These are phyloP conservation scores for Shiraia bambusicola DNA, from an alignment of 2,329 filamentous ascomycete species.

Conservation along the genomic window DNA sequence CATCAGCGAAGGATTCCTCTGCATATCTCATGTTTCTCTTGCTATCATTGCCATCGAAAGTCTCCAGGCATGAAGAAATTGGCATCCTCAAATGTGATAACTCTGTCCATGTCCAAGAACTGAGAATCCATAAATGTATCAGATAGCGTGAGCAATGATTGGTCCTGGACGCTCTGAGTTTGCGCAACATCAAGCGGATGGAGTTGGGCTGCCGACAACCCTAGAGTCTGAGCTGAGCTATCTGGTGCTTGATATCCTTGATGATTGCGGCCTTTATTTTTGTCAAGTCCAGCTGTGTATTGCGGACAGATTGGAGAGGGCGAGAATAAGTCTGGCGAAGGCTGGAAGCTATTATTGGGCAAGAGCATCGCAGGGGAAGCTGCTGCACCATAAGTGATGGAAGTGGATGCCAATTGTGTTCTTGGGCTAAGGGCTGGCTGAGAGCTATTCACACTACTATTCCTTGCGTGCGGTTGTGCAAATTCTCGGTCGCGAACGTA, in stretches of 20 bases:
- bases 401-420: slow-evolving; percentile 7
- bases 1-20: too few relatives aligned
- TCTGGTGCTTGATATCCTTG: too few relatives aligned
- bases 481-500: slow-evolving; percentile 6
- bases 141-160: slow-evolving; percentile 31
- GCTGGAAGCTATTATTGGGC: not conserved
- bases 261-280: too few relatives aligned
- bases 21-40: too few relatives aligned
- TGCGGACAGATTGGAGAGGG: not conserved
- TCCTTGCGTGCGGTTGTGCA: slow-evolving; percentile 5
- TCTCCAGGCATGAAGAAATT: slow-evolving; percentile 32
- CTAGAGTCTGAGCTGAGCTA: not conserved
- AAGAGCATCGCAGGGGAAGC: slow-evolving; percentile 4
- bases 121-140: slow-evolving; percentile 39
- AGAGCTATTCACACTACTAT: slow-evolving; percentile 18
- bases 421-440: slow-evolving; percentile 17
- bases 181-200: slow-evolving; percentile 1
- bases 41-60: too few relatives aligned
- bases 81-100: slow-evolving; percentile 40
- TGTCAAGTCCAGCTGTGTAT: too few relatives aligned
- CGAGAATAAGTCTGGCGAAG: slow-evolving; percentile 3
- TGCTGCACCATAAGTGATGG: slow-evolving; percentile 1
- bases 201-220: slow-evolving; percentile 1
- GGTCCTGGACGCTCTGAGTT: slow-evolving; percentile 28
- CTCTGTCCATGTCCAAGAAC: slow-evolving; percentile 37